Evolutionary conservation across 768 basidiomycete species (phyloP), one percentile per base, ranked within the genome.

Genomic region (Pleurotus tuoliensis): DNA sequence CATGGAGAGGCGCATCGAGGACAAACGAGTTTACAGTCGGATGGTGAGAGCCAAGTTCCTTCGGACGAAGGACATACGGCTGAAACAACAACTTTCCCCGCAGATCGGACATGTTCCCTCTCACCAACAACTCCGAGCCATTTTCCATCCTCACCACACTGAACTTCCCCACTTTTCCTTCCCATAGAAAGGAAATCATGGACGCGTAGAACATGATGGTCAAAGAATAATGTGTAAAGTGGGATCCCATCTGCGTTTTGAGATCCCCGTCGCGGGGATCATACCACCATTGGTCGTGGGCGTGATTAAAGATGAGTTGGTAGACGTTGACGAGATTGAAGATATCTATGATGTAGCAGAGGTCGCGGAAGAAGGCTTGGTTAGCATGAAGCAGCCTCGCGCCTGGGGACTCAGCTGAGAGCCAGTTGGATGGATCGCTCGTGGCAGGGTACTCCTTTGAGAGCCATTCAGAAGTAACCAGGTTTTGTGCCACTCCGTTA

Each of bases 311-410:
- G 16, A 53, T 15, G 39, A 53, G 51, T 22, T 53, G 51, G 25
- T 53, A 53, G 11, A 41, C 39, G 9, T 53, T 39, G 13, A 25
- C 27, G 9, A 53, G 39, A 9, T 41, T 53, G 22, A 53, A 53
- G 13, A 5, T 22, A 13, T 41, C 51, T 5, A 53, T 41, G 24
- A 53, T 18, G 51, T 53, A 53, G 39, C 51, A 53, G 16, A 53
- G 39, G 15, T 53, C 51, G 12, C 51, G 51, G 37, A 53, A 53
- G 51, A 53, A 53, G 22, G 51, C 34, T n/a, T 41, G 51, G 22
- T 53, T 39, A 20, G 38, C 51, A 13, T 53, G 37, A 18, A 53
- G 37, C 11, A 22, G 37, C 13, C 39, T 34, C 20, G 11, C 9
- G 25, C n/a, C 38, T 9, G 48, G 48, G 34, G 30, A 50, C n/a